These are phyloP conservation scores for Acacia confusa DNA, from an alignment of 306 rosid species.

Conservation along the genomic window DNA sequence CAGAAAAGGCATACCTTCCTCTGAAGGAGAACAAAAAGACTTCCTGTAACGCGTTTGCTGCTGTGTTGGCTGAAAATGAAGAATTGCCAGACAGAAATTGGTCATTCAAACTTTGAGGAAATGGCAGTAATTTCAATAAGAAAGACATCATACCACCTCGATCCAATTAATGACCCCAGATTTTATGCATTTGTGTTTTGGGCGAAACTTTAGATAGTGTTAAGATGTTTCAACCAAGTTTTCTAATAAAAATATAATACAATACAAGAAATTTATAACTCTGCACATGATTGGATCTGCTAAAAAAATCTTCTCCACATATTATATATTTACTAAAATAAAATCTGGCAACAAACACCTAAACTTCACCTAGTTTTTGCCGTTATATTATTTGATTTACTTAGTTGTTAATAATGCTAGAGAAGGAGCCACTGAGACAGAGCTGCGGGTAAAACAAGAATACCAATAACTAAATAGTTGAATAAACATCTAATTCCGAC, in stretches of 20 bases:
- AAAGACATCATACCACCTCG: background rate
- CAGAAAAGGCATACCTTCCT: constrained; percentile 62
- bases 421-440: background rate
- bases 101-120: constrained; percentile 10
- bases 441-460: too few species aligned
- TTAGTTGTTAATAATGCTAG: background rate
- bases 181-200: background rate
- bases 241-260: background rate
- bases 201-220: background rate
- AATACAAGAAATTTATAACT: background rate
- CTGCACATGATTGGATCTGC: background rate
- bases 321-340: background rate
- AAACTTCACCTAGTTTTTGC: background rate
- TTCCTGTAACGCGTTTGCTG: constrained; percentile 96
- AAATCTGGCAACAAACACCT: background rate
- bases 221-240: background rate
- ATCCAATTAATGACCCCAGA: background rate
- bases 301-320: background rate
- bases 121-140: background rate
- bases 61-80: constrained; percentile 73
- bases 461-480: background rate
- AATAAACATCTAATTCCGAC: constrained; percentile 13
- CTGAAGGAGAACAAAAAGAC: constrained; percentile 87
- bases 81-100: constrained; percentile 9
- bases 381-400: background rate